Percentiles rank a stretch among this genome's conserved stretches.
Evolutionary conservation across 257 asterid genomes (phyloP).

Genomic region (Craterostigma plantagineum): DNA sequence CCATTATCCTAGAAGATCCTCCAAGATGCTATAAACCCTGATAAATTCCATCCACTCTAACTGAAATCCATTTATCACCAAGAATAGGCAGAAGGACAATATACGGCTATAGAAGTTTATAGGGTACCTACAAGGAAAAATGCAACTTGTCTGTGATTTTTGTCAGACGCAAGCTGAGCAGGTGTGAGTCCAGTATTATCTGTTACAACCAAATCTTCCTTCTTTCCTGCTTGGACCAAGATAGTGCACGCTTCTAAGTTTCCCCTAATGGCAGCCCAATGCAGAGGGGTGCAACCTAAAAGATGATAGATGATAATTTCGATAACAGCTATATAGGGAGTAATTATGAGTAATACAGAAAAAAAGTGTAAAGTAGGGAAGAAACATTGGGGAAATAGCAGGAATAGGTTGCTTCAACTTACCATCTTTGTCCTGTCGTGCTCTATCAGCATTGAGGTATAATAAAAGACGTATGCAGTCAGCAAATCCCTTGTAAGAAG

Average conservation of each 20-base stretch:
- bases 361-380: neutral
- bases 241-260: constrained; percentile 97
- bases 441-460: constrained; percentile 79
- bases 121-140: constrained; percentile 87
- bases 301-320: constrained; percentile 10
- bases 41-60: too few species aligned
- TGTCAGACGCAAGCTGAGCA: constrained; percentile 93
- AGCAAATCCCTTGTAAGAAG: constrained; percentile 96
- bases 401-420: constrained; percentile 8
- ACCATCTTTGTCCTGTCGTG: constrained; percentile 96
- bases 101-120: neutral
- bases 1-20: too few species aligned
- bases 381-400: constrained; percentile 2
- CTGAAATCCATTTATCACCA: neutral
- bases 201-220: constrained; percentile 70
- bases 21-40: too few species aligned
- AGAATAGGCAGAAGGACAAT: neutral
- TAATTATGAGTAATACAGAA: constrained; percentile 5
- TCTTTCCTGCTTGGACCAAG: constrained; percentile 95
- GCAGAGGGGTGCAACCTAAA: constrained; percentile 94
- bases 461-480: constrained; percentile 90
- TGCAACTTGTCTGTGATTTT: constrained; percentile 92
- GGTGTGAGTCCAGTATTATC: constrained; percentile 95
- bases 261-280: constrained; percentile 98
- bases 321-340: constrained; percentile 7